Evolutionary conservation across 495 filamentous ascomycete genomes (phyloP).

Genomic region (Neurospora sp.): DNA sequence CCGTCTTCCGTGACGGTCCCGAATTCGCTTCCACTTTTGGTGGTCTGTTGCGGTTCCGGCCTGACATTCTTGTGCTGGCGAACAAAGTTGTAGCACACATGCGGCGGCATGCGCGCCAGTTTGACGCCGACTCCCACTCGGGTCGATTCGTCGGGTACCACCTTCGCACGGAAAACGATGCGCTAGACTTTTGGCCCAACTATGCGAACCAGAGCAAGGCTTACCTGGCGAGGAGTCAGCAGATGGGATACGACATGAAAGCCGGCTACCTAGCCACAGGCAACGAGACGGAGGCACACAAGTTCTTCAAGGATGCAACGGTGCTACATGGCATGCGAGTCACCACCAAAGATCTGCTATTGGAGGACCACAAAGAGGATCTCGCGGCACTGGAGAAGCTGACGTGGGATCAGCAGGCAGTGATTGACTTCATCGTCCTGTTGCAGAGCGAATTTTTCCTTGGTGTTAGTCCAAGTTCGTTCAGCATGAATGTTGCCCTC

Average conservation of each 20-base stretch:
- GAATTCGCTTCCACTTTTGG: conserved; percentile 32
- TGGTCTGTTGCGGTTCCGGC: conserved; percentile 28
- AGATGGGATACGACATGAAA: conserved; percentile 14
- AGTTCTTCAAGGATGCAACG: conserved; percentile 9
- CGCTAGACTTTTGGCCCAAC: conserved; percentile 29
- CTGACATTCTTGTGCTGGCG: conserved; percentile 28
- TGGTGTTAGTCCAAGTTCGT: conserved; percentile 35
- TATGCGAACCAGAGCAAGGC: conserved; percentile 30
- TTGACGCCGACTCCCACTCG: conserved; percentile 8
- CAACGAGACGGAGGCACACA: conserved; percentile 25
- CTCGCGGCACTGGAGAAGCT: conserved; percentile 19
- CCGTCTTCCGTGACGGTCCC: conserved; percentile 30
- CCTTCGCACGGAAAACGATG: conserved; percentile 33
- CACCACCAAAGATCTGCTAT: conserved; percentile 23
- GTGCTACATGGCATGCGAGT: conserved; percentile 14
- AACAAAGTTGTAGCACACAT: conserved; percentile 18
- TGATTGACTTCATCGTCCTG: conserved; percentile 32
- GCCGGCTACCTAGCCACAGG: conserved; percentile 33
- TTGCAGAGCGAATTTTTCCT: conserved; percentile 31
- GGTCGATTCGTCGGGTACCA: conserved; percentile 25
- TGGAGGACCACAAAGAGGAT: conserved; percentile 16
- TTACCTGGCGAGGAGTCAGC: conserved; percentile 21
- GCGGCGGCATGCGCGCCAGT: conserved; percentile 4
- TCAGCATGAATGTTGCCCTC: conserved; percentile 33
- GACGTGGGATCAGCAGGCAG: conserved; percentile 37